Evolutionary conservation across 495 filamentous ascomycete genomes (phyloP), one percentile per base, ranked within the genome.

Genomic region (Annulohypoxylon stygium): DNA sequence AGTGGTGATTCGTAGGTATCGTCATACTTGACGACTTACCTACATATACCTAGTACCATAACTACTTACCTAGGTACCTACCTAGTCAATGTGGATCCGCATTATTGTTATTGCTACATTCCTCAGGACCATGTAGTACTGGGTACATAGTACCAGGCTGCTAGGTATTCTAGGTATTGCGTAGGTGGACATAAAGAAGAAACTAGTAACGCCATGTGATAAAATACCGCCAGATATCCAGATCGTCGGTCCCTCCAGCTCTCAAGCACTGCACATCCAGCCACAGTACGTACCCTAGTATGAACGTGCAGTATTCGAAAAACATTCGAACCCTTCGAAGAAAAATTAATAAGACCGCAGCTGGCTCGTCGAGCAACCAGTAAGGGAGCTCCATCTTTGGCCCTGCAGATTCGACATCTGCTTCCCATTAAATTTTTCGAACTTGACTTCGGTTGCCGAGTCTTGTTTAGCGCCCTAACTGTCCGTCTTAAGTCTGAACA

Each of bases 381-480:
- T 58, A 50, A 70, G 50, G 58, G 59, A 41, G 37, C 39, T 57
- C 57, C 55, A 25, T 70, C 33, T 69, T 50, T 48, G 71, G 65
- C 62, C 67, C 67, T 74, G 67, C 71, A 74, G 71, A 74, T 67
- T 75, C 71, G 67, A 67, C 58, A 67, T 71, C 36, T 68, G 43
- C 48, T 67, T 68, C 55, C 58, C 54, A 65, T 58, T 63, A 16
- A 39, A 48, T 59, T 66, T 51, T 54, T 53, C 20, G 26, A n/a
- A 53, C 58, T 69, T 59, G 37, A 66, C 67, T 74, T 74, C 67
- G 67, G 71, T 70, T 74, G 71, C 71, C 71, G 67, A 74, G 71
- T 74, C 71, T 71, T 74, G 63, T 74, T 75, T 75, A 75, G 72
- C 72, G 72, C 72, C 71, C 64, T 75, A 68, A 61, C 64, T 71